phyloP scores from a whole-genome alignment of 2,329 filamentous ascomycete genomes.

The Colletotrichum kahawae region DNA sequence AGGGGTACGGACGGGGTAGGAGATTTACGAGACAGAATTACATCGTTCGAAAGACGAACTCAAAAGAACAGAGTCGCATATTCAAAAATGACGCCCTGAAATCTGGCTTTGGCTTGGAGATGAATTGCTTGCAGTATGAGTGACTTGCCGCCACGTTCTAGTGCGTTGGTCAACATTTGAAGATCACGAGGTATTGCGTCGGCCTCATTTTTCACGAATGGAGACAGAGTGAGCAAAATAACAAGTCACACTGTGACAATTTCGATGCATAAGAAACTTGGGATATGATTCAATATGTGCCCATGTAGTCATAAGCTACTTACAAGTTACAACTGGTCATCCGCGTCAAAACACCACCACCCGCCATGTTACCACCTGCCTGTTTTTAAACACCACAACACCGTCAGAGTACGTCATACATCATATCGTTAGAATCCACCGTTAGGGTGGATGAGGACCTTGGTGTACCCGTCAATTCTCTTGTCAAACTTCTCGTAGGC shows the following conservation, averaged over 20 bases:
- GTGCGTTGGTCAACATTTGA: not conserved
- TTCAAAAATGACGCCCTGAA: not conserved
- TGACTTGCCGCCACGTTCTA: not conserved
- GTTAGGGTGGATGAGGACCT: constrained; percentile 71
- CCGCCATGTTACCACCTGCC: not conserved
- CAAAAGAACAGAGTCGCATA: not conserved
- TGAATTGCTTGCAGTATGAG: not conserved
- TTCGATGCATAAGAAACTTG: not conserved
- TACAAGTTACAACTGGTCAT: not conserved
- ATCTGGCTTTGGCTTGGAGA: not conserved
- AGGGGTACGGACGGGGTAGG: not conserved
- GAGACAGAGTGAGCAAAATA: not conserved
- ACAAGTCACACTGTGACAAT: not conserved
- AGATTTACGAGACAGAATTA: not conserved
- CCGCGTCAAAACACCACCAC: not conserved
- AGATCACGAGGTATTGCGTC: not conserved
- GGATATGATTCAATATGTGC: not conserved
- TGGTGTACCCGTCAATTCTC: constrained; percentile 69
- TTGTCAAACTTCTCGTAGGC: constrained; percentile 72
- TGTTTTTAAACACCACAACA: not conserved
- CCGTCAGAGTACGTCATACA: not conserved
- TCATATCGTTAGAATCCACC: constrained; percentile 36
- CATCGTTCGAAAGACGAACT: not conserved
- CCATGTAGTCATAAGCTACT: not conserved
- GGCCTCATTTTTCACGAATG: not conserved